Conservation (phyloP, 306 rosid genomes). For the Rubus idaeus region DNA sequence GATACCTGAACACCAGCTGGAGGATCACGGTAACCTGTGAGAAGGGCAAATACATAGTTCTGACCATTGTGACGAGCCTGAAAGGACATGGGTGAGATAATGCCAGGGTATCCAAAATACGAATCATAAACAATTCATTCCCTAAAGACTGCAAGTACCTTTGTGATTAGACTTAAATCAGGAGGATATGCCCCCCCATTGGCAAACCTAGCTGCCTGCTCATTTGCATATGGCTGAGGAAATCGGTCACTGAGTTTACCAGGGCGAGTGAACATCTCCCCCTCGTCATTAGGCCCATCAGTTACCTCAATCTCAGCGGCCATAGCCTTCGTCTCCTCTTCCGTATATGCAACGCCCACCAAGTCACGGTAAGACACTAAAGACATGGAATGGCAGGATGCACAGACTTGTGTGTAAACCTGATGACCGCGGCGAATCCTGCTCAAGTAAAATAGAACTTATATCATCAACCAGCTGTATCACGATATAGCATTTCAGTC, state of each 20-base stretch:
- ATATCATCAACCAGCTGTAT: constrained; percentile 11
- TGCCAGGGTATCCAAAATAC: not conserved
- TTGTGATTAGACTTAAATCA: constrained; percentile 89
- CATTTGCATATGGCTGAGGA: constrained; percentile 91
- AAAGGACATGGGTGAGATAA: constrained; percentile 24
- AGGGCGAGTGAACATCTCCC: constrained; percentile 97
- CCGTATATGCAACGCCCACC: constrained; percentile 98
- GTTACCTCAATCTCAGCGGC: constrained; percentile 98
- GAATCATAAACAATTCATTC: constrained; percentile 15
- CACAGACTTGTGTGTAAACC: constrained; percentile 92
- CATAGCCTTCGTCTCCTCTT: constrained; percentile 96
- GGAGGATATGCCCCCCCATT: constrained; percentile 99
- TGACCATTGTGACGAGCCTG: constrained; percentile 99
- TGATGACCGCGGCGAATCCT: constrained; percentile 99
- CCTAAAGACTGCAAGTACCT: constrained; percentile 55
- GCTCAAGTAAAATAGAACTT: constrained; percentile 40
- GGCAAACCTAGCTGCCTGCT: constrained; percentile 98
- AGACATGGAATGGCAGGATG: constrained; percentile 98
- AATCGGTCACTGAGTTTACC: constrained; percentile 98
- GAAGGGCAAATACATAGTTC: constrained; percentile 84
- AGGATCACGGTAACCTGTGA: constrained; percentile 94
- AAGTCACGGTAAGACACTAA: constrained; percentile 94
- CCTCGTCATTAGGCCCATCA: constrained; percentile 99
- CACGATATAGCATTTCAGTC: constrained; percentile 1
- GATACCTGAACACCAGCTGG: constrained; percentile 91